These are phyloP conservation scores for Coemansia sp. DNA, from an alignment of 192 early-diverging fungal genomes.

Conservation along the genomic window DNA sequence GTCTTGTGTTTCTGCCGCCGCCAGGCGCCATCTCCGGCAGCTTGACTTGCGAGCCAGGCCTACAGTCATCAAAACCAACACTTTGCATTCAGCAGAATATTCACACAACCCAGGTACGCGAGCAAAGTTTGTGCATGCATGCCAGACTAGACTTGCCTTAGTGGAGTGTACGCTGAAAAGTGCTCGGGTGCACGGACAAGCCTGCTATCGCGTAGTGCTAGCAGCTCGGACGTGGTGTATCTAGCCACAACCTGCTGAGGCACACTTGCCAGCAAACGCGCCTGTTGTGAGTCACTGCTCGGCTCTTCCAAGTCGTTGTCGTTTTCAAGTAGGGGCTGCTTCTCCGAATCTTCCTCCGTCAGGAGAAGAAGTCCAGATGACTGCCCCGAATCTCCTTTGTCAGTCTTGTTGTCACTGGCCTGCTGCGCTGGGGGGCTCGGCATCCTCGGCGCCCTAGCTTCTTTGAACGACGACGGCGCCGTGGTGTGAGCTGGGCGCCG, in stretches of 20 bases:
- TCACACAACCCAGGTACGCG: neutral
- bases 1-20: constrained; percentile 5
- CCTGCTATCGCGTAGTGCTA: constrained; percentile 36
- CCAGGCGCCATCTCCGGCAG: constrained; percentile 14
- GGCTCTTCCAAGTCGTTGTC: neutral
- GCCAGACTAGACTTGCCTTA: constrained; percentile 35
- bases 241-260: neutral
- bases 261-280: neutral
- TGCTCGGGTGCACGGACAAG: constrained; percentile 23
- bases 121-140: neutral
- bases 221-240: constrained; percentile 41
- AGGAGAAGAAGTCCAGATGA: constrained; percentile 1
- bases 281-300: neutral
- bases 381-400: neutral
- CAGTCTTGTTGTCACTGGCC: neutral
- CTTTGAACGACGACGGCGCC: neutral
- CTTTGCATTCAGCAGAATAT: neutral
- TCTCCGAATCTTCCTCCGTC: neutral
- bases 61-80: neutral
- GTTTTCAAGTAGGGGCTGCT: neutral
- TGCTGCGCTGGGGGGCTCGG: neutral
- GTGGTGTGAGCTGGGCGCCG: constrained; percentile 3
- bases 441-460: constrained; percentile 3
- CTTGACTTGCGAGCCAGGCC: constrained; percentile 42
- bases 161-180: constrained; percentile 38